A percentile compares a stretch with the other conserved stretches of the same genome.
Conservation (phyloP, 495 filamentous ascomycete genomes). For the Penicillium herquei region DNA sequence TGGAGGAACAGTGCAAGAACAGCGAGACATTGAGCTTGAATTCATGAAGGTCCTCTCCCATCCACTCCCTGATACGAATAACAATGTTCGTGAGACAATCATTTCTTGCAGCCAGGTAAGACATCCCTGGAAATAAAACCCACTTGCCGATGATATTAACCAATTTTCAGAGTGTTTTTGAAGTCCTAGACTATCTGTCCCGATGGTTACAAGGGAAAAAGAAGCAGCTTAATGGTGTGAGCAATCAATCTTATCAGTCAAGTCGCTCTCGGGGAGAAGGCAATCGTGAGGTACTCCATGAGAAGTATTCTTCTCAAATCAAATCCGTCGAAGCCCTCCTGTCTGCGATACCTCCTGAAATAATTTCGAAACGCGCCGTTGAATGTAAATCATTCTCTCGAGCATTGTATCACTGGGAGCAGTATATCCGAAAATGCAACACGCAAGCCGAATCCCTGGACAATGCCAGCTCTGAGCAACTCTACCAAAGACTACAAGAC, state of each 20-base stretch:
- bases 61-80: conserved; percentile 54
- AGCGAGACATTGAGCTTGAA: conserved; percentile 66
- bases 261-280: conserved; percentile 39
- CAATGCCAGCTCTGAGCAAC: conserved; percentile 48
- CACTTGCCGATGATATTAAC: background rate
- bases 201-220: conserved; percentile 85
- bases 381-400: conserved; percentile 91
- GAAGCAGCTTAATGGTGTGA: conserved; percentile 49
- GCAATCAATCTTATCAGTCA: conserved; percentile 31
- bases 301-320: conserved; percentile 51
- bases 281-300: conserved; percentile 34
- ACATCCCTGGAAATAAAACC: background rate
- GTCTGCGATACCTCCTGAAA: conserved; percentile 72
- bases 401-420: conserved; percentile 91
- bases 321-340: conserved; percentile 63
- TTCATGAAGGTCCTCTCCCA: conserved; percentile 64
- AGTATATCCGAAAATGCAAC: conserved; percentile 70
- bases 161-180: conserved; percentile 71
- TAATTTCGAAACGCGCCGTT: conserved; percentile 80
- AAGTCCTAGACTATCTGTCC: conserved; percentile 85
- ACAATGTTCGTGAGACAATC: conserved; percentile 61
- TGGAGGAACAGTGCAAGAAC: conserved; percentile 62
- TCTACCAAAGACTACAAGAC: conserved; percentile 77
- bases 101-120: conserved; percentile 81
- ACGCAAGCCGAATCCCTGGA: conserved; percentile 33